phyloP scores from a whole-genome alignment of 2,329 filamentous ascomycete genomes.

The Epichloe scottii region DNA sequence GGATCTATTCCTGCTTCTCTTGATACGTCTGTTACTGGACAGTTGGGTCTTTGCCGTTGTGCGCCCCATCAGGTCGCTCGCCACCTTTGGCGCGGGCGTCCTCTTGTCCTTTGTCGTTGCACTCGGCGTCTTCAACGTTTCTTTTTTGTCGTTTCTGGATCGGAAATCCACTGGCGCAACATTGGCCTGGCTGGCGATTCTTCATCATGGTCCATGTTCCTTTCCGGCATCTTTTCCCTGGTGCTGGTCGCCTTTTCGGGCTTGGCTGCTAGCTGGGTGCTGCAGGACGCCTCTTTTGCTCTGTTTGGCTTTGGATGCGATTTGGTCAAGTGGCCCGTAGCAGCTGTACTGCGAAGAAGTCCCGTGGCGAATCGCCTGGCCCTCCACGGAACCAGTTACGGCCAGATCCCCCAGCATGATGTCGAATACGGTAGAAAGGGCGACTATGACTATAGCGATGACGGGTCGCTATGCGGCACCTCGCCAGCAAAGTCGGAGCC shows the following conservation, averaged over 20 bases:
- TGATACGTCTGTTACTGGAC: slow-evolving; percentile 18
- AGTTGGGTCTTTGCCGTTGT: slow-evolving; percentile 9
- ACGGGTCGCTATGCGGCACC: slow-evolving; percentile 1
- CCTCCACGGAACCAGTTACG: slow-evolving; percentile 7
- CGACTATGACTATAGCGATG: slow-evolving; percentile 6
- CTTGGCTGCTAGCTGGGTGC: slow-evolving; percentile 11
- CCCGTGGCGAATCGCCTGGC: not conserved
- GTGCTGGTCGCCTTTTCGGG: slow-evolving; percentile 9
- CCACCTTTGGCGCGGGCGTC: slow-evolving; percentile 8
- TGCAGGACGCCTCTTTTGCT: slow-evolving; percentile 14
- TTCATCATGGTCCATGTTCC: slow-evolving; percentile 17
- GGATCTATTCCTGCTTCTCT: slow-evolving; percentile 16
- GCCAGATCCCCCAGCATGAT: slow-evolving; percentile 14
- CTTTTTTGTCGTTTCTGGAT: slow-evolving; percentile 17
- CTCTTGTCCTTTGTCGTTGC: slow-evolving; percentile 11
- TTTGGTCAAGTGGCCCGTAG: slow-evolving; percentile 14
- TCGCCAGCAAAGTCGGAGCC: not conserved
- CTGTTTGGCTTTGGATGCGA: slow-evolving; percentile 13
- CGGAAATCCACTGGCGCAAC: slow-evolving; percentile 24
- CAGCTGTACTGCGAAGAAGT: slow-evolving; percentile 5
- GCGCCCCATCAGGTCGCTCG: slow-evolving; percentile 1
- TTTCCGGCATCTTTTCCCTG: slow-evolving; percentile 18
- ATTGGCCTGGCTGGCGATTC: slow-evolving; percentile 18
- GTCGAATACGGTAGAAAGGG: slow-evolving; percentile 8
- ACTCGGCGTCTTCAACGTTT: slow-evolving; percentile 14